Base-by-base conservation (phyloP, 495 filamentous ascomycete species). In the Apiosordaria backusii region DNA sequence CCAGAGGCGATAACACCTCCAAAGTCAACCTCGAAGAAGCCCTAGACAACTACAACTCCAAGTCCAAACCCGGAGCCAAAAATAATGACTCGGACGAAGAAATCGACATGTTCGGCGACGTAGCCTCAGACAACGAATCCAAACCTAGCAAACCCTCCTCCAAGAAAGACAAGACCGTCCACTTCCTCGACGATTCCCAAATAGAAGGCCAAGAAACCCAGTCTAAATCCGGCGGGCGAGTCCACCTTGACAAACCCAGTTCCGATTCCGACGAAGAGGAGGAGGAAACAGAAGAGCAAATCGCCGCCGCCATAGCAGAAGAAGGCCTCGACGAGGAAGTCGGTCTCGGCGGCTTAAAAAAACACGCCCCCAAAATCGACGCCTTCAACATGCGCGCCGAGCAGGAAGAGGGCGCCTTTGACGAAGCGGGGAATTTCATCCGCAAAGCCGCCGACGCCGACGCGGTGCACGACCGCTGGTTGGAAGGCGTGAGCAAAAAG, bases 361-460 rank as follows among this genome's bases (percentile, higher is more conserved):
- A 90, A 74, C 92, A 96, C 75, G 96, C 96, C 18, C 95, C 95
- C n/a, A 89, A 95, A 70, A 82, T 98, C 25, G 95, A 97, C 77
- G 95, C 93, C 0, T 99, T 99, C 83, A 97, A 99, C 72, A 93
- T 99, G 86, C 87, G 84, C 59, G 78, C 82, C 4, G 95, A 99
- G 77, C 88, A 93, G 72, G 96, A 99, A 75, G 95, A 98, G 72
- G 95, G 95, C 0, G 82, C 86, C 15, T 98, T 97, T 71, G 95
- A 99, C 73, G 90, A 91, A 62, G 80, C 86, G 18, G 95, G 95
- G 3, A 98, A 97, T 74, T 99, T 84, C 74, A 87, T 99, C 29
- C 85, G 95, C n/a, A 95, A 93, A 68, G 93, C 93, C 1, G 82
- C 77, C 0, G 95, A 99, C 71, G 92, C 92, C 1, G 92, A 97